Conservation (phyloP, 1,284 basidiomycete genomes). For the Pseudozyma thailandica region DNA sequence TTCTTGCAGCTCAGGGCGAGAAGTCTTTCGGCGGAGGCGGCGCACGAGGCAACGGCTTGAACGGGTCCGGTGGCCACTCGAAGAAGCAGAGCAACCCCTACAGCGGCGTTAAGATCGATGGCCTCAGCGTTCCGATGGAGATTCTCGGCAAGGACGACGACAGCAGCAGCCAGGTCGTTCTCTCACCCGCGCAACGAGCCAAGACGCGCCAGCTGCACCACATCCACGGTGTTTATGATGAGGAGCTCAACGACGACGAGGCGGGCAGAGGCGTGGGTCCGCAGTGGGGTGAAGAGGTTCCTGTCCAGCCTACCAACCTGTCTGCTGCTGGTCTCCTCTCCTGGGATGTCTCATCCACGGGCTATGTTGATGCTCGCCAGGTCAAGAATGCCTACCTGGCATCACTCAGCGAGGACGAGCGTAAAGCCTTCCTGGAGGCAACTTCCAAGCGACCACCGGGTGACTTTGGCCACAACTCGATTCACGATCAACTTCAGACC, state of each 20-base stretch:
- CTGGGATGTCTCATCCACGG: slow-evolving; percentile 52
- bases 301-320: slow-evolving; percentile 19
- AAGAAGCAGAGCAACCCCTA: slow-evolving; percentile 50
- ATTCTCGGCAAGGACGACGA: slow-evolving; percentile 48
- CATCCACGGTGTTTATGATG: slow-evolving; percentile 54
- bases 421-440: slow-evolving; percentile 38
- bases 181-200: slow-evolving; percentile 50
- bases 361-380: slow-evolving; percentile 48
- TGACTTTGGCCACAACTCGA: slow-evolving; percentile 10
- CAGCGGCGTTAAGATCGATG: slow-evolving; percentile 42
- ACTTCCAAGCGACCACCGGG: slow-evolving; percentile 17
- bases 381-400: slow-evolving; percentile 53
- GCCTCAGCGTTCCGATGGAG: slow-evolving; percentile 43
- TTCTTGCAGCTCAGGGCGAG: slow-evolving; percentile 24
- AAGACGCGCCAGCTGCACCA: slow-evolving; percentile 51
- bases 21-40: slow-evolving; percentile 11
- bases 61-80: slow-evolving; percentile 19
- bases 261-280: slow-evolving; percentile 30
- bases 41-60: slow-evolving; percentile 6
- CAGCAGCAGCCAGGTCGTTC: slow-evolving; percentile 38
- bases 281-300: slow-evolving; percentile 38
- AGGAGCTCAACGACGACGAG: slow-evolving; percentile 48
- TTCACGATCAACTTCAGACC: slow-evolving; percentile 9
- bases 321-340: slow-evolving; percentile 30
- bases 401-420: slow-evolving; percentile 36